phyloP scores from a whole-genome alignment of 1,284 basidiomycete genomes.

The Spongispora temasekensis region DNA sequence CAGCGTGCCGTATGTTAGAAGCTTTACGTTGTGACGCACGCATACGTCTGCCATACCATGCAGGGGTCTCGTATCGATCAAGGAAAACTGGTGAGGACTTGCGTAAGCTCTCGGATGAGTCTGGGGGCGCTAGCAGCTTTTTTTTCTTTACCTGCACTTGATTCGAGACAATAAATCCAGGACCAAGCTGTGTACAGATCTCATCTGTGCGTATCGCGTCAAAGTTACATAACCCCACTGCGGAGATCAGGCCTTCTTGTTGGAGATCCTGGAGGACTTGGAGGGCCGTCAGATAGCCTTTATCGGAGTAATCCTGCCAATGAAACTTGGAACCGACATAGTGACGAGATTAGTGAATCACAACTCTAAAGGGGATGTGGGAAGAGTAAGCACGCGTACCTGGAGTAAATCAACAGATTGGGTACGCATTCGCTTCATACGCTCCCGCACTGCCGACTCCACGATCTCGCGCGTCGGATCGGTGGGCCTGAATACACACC shows the following conservation, averaged over 20 bases:
- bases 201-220: slow-evolving; percentile 74
- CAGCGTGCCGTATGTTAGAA: slow-evolving; percentile 79
- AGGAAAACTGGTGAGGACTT: slow-evolving; percentile 79
- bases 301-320: slow-evolving; percentile 78
- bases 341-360: background rate
- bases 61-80: slow-evolving; percentile 76
- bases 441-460: slow-evolving; percentile 66
- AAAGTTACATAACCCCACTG: slow-evolving; percentile 80
- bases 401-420: slow-evolving; percentile 69
- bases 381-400: slow-evolving; percentile 37
- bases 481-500: slow-evolving; percentile 71
- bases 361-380: background rate
- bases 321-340: slow-evolving; percentile 56
- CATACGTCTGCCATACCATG: slow-evolving; percentile 79
- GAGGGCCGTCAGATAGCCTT: slow-evolving; percentile 65
- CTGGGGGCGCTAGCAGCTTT: background rate
- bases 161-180: slow-evolving; percentile 73
- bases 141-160: slow-evolving; percentile 67
- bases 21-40: slow-evolving; percentile 66
- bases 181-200: slow-evolving; percentile 71
- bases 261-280: slow-evolving; percentile 62
- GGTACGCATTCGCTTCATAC: slow-evolving; percentile 55
- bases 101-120: slow-evolving; percentile 13
- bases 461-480: slow-evolving; percentile 58
- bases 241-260: slow-evolving; percentile 58